Evolutionary conservation across 495 filamentous ascomycete species (phyloP).

Genomic region (Xylaria palmicola): DNA sequence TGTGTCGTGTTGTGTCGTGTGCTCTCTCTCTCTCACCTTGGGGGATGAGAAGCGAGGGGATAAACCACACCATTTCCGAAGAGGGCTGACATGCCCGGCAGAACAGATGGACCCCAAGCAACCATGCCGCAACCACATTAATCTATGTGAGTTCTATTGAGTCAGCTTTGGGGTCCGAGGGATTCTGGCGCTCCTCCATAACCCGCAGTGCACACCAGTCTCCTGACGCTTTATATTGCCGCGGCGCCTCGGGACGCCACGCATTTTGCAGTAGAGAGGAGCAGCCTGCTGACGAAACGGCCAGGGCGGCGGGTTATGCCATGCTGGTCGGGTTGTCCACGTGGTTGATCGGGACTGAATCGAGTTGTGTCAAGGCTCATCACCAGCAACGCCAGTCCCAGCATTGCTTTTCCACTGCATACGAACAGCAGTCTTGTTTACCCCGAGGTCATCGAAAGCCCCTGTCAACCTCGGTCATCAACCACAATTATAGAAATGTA

Average conservation of each 20-base stretch:
- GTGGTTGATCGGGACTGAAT: not conserved
- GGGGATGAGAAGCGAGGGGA: not conserved
- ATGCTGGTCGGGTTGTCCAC: not conserved
- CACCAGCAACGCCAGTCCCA: no score
- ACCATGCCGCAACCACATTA: not conserved
- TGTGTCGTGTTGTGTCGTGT: not conserved
- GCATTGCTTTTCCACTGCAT: no score
- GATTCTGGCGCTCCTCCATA: conserved; percentile 4
- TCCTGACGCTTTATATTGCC: not conserved
- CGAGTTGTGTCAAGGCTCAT: not conserved
- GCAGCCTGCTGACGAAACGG: not conserved
- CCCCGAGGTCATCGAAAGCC: not conserved
- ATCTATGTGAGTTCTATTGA: not conserved
- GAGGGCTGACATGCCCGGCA: not conserved
- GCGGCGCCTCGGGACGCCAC: not conserved
- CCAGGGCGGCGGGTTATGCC: not conserved
- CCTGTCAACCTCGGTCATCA: not conserved
- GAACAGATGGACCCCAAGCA: conserved; percentile 24
- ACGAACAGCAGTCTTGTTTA: no score
- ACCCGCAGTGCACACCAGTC: no score
- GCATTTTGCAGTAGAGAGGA: not conserved
- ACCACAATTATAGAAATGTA: not conserved
- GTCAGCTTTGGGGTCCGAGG: conserved; percentile 26
- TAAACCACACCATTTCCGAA: not conserved
- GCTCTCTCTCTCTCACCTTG: not conserved